Evolutionary conservation across 495 filamentous ascomycete species (phyloP), one percentile per base, ranked within the genome.

Genomic region (Hypoxylon intermedium): DNA sequence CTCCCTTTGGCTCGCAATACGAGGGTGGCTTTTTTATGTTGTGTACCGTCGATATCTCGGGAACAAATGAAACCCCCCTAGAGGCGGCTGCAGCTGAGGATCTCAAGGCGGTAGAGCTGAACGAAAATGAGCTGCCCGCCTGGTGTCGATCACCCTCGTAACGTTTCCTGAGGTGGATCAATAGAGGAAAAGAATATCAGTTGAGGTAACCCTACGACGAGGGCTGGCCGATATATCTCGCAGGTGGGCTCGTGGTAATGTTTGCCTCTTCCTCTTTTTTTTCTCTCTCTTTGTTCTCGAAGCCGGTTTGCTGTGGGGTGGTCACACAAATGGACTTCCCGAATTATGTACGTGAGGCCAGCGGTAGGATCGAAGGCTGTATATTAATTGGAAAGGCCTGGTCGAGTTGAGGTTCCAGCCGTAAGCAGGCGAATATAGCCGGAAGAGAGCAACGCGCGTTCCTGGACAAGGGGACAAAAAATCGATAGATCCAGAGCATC

Each of bases 331-430:
- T 50, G 46, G 42, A 67, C 58, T 58, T 67, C 58, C 58, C 63
- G 62, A 53, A 18, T 42, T 43, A 57, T 45, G 58, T 30, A 62
- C 58, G 38, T 55, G 47, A 58, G 41, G 58, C 47, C 54, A 51
- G 30, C 13, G 38, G 50, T 50, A 61, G 58, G 58, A 58, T 53
- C 63, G 63, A 61, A 53, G 48, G 28, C 12, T n/a, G 45, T 63
- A 65, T 66, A 68, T 71, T 71, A 61, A 68, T 66, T 57, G 54
- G 24, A 46, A 50, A 56, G 47, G 46, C 53, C 56, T 52, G 6
- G 49, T 42, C 55, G 40, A 58, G 58, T 49, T 58, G 45, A 57
- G 36, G 59, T 68, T 68, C 61, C 44, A 65, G 52, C 45, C 51
- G 57, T n/a, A 55, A 46, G 40, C 16, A 15, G 21, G 50, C 48